Evolutionary conservation across 306 rosid species (phyloP).

Genomic region (cucumber (Cucumis sativus)): DNA sequence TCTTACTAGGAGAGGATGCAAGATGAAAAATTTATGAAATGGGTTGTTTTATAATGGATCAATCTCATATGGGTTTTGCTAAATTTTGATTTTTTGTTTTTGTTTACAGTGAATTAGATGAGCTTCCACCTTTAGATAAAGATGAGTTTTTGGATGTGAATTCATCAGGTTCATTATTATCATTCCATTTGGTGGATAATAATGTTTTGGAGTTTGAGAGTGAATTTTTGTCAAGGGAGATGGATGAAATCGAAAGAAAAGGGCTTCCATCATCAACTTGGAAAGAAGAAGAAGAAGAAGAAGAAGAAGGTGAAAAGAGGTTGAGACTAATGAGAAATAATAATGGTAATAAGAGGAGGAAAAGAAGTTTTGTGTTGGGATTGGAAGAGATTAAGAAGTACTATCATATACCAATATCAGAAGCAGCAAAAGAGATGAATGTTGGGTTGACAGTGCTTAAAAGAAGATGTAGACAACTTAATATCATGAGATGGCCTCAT

Average conservation of each 20-base stretch:
- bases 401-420: slow-evolving; percentile 43
- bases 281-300: slow-evolving; percentile 6
- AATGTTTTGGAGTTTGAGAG: slow-evolving; percentile 10
- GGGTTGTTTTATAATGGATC: not conserved
- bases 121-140: slow-evolving; percentile 16
- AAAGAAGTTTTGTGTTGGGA: slow-evolving; percentile 9
- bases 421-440: slow-evolving; percentile 58
- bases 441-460: slow-evolving; percentile 65
- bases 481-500: slow-evolving; percentile 75
- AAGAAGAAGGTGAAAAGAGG: not conserved
- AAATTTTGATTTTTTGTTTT: not conserved
- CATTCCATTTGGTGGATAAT: slow-evolving; percentile 11
- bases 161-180: not conserved
- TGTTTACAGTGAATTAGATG: slow-evolving; percentile 20
- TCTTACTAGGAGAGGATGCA: not conserved
- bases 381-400: slow-evolving; percentile 34
- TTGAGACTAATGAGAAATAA: not conserved
- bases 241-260: too few relatives aligned
- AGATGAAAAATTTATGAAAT: not conserved
- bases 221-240: slow-evolving; percentile 8
- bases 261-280: not conserved
- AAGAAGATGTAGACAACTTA: slow-evolving; percentile 70
- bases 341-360: not conserved
- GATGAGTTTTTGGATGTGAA: slow-evolving; percentile 2
- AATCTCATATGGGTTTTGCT: not conserved